Percentiles rank a stretch among this genome's conserved stretches.
Evolutionary conservation across 1,139 yeast species (phyloP).

Genomic region (Yamadazyma sp.): DNA sequence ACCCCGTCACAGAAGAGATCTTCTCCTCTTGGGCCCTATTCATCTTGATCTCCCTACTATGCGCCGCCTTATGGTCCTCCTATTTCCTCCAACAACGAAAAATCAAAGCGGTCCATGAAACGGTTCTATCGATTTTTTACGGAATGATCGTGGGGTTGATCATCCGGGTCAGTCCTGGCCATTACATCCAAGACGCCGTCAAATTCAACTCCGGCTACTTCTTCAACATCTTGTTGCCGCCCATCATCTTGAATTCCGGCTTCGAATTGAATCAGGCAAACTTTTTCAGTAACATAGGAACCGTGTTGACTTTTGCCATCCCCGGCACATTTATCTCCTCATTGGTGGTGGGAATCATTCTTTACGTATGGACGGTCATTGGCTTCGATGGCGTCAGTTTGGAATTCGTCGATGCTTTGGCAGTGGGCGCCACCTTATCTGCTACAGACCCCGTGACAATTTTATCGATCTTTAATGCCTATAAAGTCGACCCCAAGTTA

Average conservation of each 20-base stretch:
- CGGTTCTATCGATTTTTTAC: conserved; percentile 90
- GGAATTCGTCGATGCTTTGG: conserved; percentile 93
- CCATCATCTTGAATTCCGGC: conserved; percentile 93
- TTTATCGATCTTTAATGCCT: conserved; percentile 92
- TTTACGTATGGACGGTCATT: conserved; percentile 86
- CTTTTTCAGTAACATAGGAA: conserved; percentile 88
- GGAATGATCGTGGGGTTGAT: conserved; percentile 96
- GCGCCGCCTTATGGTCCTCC: conserved; percentile 92
- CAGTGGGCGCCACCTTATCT: conserved; percentile 95
- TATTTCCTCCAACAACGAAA: conserved; percentile 89
- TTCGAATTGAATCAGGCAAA: conserved; percentile 95
- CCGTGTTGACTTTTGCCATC: conserved; percentile 91
- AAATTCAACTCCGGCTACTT: conserved; percentile 93
- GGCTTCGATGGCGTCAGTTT: conserved; percentile 87
- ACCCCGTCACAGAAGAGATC: conserved; percentile 94
- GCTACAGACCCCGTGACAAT: conserved; percentile 99
- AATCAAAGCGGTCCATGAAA: conserved; percentile 94
- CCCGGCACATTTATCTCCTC: conserved; percentile 96
- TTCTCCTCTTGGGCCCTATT: conserved; percentile 97
- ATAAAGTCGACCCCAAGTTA: conserved; percentile 95
- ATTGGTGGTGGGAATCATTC: conserved; percentile 78
- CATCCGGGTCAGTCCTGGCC: conserved; percentile 90
- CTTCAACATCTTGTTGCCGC: conserved; percentile 91
- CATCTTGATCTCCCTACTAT: conserved; percentile 74
- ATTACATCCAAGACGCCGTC: conserved; percentile 94